Conservation (phyloP, 345 rosid species). For the Geranium brycei region DNA sequence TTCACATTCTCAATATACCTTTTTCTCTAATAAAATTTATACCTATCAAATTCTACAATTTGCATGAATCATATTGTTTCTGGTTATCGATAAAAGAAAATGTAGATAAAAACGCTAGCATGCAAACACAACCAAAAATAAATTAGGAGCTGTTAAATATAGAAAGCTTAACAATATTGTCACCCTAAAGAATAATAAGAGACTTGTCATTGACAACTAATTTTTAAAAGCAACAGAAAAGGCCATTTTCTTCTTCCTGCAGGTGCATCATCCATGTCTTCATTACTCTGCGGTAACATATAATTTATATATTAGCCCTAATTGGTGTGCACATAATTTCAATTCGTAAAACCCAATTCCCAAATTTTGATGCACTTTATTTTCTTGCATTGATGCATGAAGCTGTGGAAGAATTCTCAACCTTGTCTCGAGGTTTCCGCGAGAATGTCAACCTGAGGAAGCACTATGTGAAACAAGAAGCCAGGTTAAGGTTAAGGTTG, state of each 20-base stretch:
- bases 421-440: neutral
- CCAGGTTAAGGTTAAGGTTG: neutral
- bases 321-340: neutral
- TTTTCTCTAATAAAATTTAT: too few relatives aligned
- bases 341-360: too few relatives aligned
- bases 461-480: too few relatives aligned
- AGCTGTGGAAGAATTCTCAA: neutral
- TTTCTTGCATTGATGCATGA: neutral
- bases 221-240: neutral
- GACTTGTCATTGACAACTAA: neutral
- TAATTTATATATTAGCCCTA: neutral
- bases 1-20: too few relatives aligned
- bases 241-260: neutral
- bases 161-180: neutral
- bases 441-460: too few relatives aligned
- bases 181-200: too few relatives aligned
- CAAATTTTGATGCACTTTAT: neutral
- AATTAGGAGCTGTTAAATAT: neutral
- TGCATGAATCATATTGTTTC: too few relatives aligned
- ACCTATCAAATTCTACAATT: too few relatives aligned
- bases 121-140: neutral
- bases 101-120: too few relatives aligned
- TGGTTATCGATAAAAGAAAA: too few relatives aligned
- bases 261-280: neutral
- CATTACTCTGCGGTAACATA: neutral